Base-by-base conservation (phyloP, 2,329 filamentous ascomycete species). In the Harringtonia lauricola region DNA sequence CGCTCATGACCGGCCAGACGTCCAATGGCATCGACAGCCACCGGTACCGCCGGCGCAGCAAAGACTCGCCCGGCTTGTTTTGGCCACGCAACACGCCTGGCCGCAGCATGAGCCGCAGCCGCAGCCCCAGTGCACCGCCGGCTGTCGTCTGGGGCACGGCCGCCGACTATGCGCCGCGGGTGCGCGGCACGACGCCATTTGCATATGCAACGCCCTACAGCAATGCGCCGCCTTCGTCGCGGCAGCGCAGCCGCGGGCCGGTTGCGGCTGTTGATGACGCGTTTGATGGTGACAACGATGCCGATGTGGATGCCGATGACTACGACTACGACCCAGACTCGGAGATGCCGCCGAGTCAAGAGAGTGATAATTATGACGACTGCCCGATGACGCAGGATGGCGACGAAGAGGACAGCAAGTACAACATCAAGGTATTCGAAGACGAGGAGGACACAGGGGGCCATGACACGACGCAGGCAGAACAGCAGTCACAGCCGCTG, bases 151-250 rank as follows among this genome's bases (percentile, higher is more conserved):
- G 24, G 17, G 64, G 67, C 5, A 57, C 62, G 48, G 63, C 61
- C 4, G 54, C 61, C 28, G 55, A 55, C 4, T 45, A 12, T 1
- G 38, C 35, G 47, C 39, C 18, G 43, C 58, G 58, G 51, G 58
- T 53, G 55, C 57, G 42, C 60, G 69, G 28, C 59, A 67, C 65
- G 13, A 77, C 72, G 0, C 82, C 81, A 0, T 79, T 79, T 50
- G 79, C 78, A n/a, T 88, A 88, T 54, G 81, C 82, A 3, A 89
- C 84, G 1, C 84, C 84, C 0, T 71, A 81, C 55, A 87, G 82
- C 54, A 81, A 79, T 48, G 74, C 68, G 4, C 68, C 53, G 3
- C 49, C 49, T 18, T 37, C 39, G 2, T 39, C 34, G n/a, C 41
- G 38, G 17, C 39, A 52, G 2, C 50, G 39, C 26, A 42, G 45